phyloP scores from a whole-genome alignment of 805 yeast species.

The Saccharomycopsis fibuligera region DNA sequence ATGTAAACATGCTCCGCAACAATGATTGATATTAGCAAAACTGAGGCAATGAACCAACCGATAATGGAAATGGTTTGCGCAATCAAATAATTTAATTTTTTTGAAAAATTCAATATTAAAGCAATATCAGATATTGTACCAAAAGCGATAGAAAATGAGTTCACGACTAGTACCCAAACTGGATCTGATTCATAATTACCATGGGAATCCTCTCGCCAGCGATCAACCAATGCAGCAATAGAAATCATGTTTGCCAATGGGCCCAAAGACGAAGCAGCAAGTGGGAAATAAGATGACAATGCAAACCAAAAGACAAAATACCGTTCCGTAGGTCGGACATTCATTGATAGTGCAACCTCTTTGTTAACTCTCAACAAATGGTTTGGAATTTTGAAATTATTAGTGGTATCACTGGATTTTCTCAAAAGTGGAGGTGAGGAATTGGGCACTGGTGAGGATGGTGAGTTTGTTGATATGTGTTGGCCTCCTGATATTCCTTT shows the following conservation, averaged over 20 bases:
- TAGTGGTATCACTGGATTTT: not conserved
- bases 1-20: conserved; percentile 26
- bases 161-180: conserved; percentile 44
- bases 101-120: conserved; percentile 64
- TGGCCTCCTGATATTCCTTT: too few relatives aligned
- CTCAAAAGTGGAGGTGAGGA: too few relatives aligned
- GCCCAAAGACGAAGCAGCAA: conserved; percentile 70
- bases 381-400: conserved; percentile 11
- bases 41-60: conserved; percentile 59
- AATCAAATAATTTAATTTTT: conserved; percentile 46
- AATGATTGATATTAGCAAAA: conserved; percentile 45
- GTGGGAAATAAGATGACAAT: conserved; percentile 64
- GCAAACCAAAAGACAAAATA: conserved; percentile 46
- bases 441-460: too few relatives aligned
- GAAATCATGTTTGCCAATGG: conserved; percentile 74
- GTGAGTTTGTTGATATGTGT: too few relatives aligned
- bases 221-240: conserved; percentile 60
- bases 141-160: conserved; percentile 53
- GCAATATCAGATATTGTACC: conserved; percentile 66
- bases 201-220: conserved; percentile 46
- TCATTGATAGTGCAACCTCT: conserved; percentile 17
- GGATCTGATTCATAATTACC: conserved; percentile 31
- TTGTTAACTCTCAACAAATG: conserved; percentile 16
- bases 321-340: conserved; percentile 17
- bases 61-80: conserved; percentile 57